Conservation (phyloP, 345 rosid species). For the Linum trigynum region DNA sequence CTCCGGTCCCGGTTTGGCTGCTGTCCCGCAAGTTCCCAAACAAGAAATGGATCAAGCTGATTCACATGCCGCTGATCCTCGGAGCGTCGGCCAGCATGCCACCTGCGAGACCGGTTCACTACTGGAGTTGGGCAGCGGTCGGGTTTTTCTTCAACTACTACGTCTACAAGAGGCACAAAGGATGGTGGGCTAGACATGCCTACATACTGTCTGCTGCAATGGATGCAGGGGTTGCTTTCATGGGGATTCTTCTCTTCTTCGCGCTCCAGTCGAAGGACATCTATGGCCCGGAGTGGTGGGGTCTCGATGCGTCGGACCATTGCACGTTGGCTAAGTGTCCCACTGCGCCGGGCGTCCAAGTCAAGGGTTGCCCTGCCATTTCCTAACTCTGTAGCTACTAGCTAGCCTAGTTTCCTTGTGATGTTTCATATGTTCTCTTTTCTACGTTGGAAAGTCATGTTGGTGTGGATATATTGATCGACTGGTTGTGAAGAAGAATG, state of each 20-base stretch:
- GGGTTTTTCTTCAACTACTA: background rate
- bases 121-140: background rate
- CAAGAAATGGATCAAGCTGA: background rate
- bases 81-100: background rate
- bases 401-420: no score
- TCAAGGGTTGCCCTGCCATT: background rate
- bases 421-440: no score
- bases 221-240: background rate
- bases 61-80: background rate
- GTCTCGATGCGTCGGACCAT: background rate
- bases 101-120: background rate
- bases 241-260: slow-evolving; percentile 1
- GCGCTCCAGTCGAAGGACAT: background rate
- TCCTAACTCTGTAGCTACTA: no score
- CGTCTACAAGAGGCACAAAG: background rate
- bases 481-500: no score
- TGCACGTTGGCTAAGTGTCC: background rate
- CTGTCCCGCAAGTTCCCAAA: background rate
- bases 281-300: slow-evolving; percentile 1
- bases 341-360: background rate
- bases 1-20: background rate
- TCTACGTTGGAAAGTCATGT: no score
- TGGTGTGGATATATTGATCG: no score
- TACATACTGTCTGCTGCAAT: background rate
- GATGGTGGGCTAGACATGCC: background rate